Base-by-base conservation (phyloP, 208 protist species). In the Trypanosoma rangeli region DNA sequence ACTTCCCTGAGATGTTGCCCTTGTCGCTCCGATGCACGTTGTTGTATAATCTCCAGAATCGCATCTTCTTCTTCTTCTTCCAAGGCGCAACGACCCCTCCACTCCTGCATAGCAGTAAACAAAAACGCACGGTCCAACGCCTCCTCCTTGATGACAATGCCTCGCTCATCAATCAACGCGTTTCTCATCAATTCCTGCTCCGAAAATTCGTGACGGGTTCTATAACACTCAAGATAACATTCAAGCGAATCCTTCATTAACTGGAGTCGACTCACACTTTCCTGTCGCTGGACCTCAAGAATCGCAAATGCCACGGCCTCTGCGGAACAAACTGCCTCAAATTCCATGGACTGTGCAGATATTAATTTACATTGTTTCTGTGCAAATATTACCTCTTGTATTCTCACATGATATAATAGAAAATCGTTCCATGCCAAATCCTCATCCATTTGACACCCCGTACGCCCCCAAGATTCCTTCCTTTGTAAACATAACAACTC, bases 11-110 rank as follows among this genome's bases (percentile, higher is more conserved):
- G 70, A 22, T 82, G 76, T 29, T 71, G 63, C 7, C 46, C 39
- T 33, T 86, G 69, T 28, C 76, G 74, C 16, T 49, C 58, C 42
- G 64, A 59, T n/a, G 80, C 78, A 0, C 73, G 68, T 31, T 61
- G 65, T 1, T 60, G 73, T 16, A 79, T 65, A 33, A 85, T 44
- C 18, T 68, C 39, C 35, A 73, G 68, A 13, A 77, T 39, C 4
- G 80, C 63, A 16, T 66, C 58, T 0, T 39, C 33, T 65, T 87
- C 81, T 2, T 53, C 12, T 1, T 64, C 26, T 31, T 79, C 39
- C 33, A 79, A 59, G 26, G 10, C 54, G 28, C 37, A 55, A 37
- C 74, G 66, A 5, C 20, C 9, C 9, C 24, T 53, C 18, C 35
- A 31, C 68, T 79, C 68, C 4, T 39, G 7, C 10, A 66, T 1